A percentile compares a stretch with the other conserved stretches of the same genome.
Conservation (phyloP, 257 asterid genomes). For the Solanum corneliomulleri region DNA sequence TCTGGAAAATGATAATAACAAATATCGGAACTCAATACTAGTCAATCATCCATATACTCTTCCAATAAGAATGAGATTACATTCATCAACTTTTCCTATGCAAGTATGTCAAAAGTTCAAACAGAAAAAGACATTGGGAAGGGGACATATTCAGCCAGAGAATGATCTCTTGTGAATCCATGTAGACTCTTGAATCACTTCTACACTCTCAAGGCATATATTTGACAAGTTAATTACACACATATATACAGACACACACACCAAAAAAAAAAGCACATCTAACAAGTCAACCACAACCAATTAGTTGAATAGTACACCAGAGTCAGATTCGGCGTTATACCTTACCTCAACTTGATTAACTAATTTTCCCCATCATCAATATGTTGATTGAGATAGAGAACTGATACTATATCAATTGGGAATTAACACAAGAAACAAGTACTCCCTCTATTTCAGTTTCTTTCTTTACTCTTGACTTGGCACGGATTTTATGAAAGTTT, state of each 20-base stretch:
- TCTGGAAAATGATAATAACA: slow-evolving; percentile 28
- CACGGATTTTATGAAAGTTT: background rate
- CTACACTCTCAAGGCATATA: background rate
- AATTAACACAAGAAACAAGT: background rate
- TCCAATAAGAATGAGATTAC: background rate
- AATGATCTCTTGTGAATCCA: background rate
- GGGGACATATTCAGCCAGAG: background rate
- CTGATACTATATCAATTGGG: background rate
- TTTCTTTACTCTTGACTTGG: background rate
- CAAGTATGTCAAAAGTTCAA: background rate
- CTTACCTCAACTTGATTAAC: background rate
- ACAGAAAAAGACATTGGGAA: background rate
- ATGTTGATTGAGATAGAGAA: background rate
- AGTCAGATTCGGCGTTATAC: background rate
- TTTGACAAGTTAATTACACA: background rate
- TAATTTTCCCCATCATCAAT: background rate
- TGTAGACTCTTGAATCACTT: background rate
- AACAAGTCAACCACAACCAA: background rate
- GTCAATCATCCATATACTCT: background rate
- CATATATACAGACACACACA: background rate
- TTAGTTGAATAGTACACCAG: background rate
- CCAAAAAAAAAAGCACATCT: background rate
- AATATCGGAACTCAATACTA: background rate
- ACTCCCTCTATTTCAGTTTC: background rate
- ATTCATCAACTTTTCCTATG: background rate